Base-by-base conservation (phyloP, 1,284 basidiomycete genomes). In the Malassezia furfur region DNA sequence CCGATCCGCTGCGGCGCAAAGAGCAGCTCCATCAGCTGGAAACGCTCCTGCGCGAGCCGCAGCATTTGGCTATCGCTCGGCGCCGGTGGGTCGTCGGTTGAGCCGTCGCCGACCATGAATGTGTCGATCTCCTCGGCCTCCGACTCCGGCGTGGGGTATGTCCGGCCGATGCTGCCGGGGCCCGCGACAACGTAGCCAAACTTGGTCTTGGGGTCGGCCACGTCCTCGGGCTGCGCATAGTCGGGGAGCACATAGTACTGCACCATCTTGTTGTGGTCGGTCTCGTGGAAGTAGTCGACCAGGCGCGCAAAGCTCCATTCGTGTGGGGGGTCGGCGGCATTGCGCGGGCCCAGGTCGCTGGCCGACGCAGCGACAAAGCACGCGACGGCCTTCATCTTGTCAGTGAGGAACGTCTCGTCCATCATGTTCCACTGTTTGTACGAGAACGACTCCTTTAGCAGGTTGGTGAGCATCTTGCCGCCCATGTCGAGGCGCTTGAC, bases 351-450 rank as follows among this genome's bases (percentile, higher is more conserved):
- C 9, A 34, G 40, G 35, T 19, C 63, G 25, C 25, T 32, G 1
- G 12, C 63, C 59, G 0, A 55, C 1, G 61, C 59, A 2, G 69
- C 71, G 50, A 94, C 85, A 75, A 86, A 96, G 75, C 87, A 88
- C 72, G 87, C 91, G 12, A 80, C 77, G 71, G 88, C 88, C 74
- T 93, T 91, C 66, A 91, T 85, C 61, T 87, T 82, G 76, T 91
- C 90, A 77, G 94, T 85, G 67, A 96, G 85, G 75, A 86, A 83
- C 0, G 88, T 90, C 77, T 94, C 87, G 71, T 96, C 90, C 83
- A 91, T 90, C 87, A 96, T 89, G 75, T 96, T 90, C 86, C 88
- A 93, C 70, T 96, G 91, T 31, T 89, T 84, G 75, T 88, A 96
- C 11, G 89, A 93, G 11, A 93, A 83, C 47, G 91, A 80, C 71